Percentiles rank a stretch among this genome's conserved stretches.
Conservation (phyloP, 257 asterid species). For the Fraxinus pennsylvanica region DNA sequence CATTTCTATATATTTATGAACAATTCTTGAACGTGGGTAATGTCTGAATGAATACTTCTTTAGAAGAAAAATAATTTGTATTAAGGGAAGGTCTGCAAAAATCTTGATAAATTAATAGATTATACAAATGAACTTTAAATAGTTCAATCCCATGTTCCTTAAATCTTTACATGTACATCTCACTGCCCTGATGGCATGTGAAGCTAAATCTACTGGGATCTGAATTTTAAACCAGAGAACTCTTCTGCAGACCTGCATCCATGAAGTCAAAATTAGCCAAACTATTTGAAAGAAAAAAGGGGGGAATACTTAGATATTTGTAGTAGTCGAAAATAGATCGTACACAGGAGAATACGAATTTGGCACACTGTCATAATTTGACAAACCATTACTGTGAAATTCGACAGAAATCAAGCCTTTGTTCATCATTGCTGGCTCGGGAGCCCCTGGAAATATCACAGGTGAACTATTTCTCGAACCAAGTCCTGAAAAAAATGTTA, state of each 20-base stretch:
- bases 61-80: too few species aligned
- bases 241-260: conserved; percentile 29
- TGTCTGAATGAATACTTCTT: too few species aligned
- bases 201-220: conserved; percentile 11
- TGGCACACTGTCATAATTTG: conserved; percentile 30
- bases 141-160: neutral
- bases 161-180: neutral
- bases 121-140: neutral
- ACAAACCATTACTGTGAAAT: conserved; percentile 26
- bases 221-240: conserved; percentile 12
- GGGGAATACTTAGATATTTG: neutral
- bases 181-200: neutral
- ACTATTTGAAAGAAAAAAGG: neutral
- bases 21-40: too few species aligned
- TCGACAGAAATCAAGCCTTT: conserved; percentile 28
- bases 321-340: neutral
- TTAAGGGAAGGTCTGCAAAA: neutral
- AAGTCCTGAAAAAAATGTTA: conserved; percentile 33
- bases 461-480: conserved; percentile 36
- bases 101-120: neutral
- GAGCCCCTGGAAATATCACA: conserved; percentile 35
- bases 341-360: conserved; percentile 38
- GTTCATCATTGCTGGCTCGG: conserved; percentile 45
- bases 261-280: conserved; percentile 8
- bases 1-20: too few species aligned